phyloP scores from a whole-genome alignment of 2,329 filamentous ascomycete species.

The Dothiorella sarmentorum region DNA sequence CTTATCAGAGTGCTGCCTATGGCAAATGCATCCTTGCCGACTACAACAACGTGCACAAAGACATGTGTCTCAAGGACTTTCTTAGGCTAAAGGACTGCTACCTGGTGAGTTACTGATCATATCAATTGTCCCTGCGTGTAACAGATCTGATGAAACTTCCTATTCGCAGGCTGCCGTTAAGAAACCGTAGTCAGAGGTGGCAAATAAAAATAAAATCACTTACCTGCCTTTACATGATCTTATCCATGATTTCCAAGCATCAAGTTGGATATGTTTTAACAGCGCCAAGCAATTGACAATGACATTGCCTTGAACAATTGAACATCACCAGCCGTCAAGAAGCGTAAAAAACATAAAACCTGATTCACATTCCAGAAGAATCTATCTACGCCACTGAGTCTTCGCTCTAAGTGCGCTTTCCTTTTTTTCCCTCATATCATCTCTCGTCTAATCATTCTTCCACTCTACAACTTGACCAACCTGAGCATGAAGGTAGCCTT shows the following conservation, averaged over 20 bases:
- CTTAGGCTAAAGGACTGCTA: conserved; percentile 83
- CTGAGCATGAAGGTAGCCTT: conserved; percentile 77
- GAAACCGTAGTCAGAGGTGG: not conserved
- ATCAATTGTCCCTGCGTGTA: not conserved
- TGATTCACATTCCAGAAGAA: not conserved
- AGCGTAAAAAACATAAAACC: not conserved
- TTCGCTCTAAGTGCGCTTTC: not conserved
- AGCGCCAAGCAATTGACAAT: too few relatives aligned
- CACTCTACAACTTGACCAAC: conserved; percentile 60
- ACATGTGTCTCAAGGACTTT: conserved; percentile 86
- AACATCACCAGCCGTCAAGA: too few relatives aligned
- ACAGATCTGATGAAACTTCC: not conserved
- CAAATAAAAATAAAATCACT: not conserved
- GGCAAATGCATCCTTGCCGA: conserved; percentile 89
- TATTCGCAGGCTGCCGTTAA: conserved; percentile 1
- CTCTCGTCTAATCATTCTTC: not conserved
- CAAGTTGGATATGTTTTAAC: too few relatives aligned
- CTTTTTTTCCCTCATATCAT: not conserved
- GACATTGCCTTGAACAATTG: too few relatives aligned
- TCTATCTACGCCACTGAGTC: not conserved
- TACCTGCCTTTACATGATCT: too few relatives aligned
- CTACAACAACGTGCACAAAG: conserved; percentile 85
- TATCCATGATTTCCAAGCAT: too few relatives aligned
- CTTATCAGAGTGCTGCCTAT: conserved; percentile 69
- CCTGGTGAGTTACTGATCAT: conserved; percentile 54